Conservation (phyloP, 2,329 filamentous ascomycete genomes). For the Talaromyces piceae region DNA sequence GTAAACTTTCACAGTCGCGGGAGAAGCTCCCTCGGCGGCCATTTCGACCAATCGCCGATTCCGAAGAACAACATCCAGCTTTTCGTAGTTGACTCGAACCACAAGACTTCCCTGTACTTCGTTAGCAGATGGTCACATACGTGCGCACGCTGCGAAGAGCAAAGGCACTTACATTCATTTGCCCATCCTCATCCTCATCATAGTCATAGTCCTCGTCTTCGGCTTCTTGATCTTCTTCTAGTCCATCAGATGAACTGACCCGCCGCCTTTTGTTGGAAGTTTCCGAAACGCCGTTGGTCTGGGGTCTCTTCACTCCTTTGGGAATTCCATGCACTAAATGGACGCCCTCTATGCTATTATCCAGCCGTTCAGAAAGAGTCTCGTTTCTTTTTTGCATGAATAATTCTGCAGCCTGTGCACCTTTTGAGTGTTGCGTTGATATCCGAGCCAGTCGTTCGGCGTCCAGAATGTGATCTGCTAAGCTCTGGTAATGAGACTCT, state of each 20-base stretch:
- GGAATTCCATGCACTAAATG: conserved; percentile 26
- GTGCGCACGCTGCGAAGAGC: conserved; percentile 1
- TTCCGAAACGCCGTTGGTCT: conserved; percentile 15
- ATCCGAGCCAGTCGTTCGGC: conserved; percentile 26
- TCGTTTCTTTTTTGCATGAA: conserved; percentile 22
- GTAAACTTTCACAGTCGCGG: conserved; percentile 71
- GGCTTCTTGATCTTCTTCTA: conserved; percentile 20
- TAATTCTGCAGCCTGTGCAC: conserved; percentile 30
- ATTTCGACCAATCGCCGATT: conserved; percentile 70
- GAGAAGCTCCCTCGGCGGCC: conserved; percentile 62
- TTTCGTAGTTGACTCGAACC: conserved; percentile 76
- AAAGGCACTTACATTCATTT: conserved; percentile 31
- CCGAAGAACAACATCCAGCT: conserved; percentile 72
- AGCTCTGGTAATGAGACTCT: conserved; percentile 35
- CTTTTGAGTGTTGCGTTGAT: conserved; percentile 27
- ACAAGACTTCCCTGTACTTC: conserved; percentile 60
- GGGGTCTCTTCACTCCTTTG: conserved; percentile 27
- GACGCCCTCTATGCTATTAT: conserved; percentile 17
- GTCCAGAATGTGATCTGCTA: conserved; percentile 33
- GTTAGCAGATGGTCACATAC: too few species aligned
- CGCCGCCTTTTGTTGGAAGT: conserved; percentile 16
- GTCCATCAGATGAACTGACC: conserved; percentile 21
- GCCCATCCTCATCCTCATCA: conserved; percentile 24
- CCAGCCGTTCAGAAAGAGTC: conserved; percentile 26
- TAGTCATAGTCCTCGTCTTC: conserved; percentile 33